These are phyloP conservation scores for Chlamydomonas asymmetrica DNA, from an alignment of 139 green algal genomes.

Conservation along the genomic window DNA sequence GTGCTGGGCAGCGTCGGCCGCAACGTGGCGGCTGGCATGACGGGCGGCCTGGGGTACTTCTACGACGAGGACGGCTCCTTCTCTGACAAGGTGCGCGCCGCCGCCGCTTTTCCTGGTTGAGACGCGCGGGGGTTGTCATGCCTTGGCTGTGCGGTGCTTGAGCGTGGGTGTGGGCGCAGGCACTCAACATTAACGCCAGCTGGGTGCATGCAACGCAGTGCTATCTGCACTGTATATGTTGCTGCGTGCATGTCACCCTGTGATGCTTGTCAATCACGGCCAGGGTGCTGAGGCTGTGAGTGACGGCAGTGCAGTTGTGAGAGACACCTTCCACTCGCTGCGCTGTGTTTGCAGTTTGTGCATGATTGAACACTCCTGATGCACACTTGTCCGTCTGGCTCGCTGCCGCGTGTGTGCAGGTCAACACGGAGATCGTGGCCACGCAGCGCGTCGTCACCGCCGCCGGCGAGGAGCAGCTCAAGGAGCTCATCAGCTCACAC, in stretches of 20 bases:
- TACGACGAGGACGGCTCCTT: slow-evolving; percentile 93
- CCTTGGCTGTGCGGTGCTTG: too few species aligned
- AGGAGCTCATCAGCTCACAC: slow-evolving; percentile 79
- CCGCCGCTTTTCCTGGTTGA: background rate
- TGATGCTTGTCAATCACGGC: too few species aligned
- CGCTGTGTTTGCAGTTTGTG: background rate
- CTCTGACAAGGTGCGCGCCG: slow-evolving; percentile 64
- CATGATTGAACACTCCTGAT: slow-evolving; percentile 1
- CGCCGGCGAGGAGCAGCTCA: slow-evolving; percentile 88
- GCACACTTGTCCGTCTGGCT: too few species aligned
- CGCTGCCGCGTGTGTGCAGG: slow-evolving; percentile 36
- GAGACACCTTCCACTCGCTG: too few species aligned
- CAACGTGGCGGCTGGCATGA: slow-evolving; percentile 98
- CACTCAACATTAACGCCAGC: too few species aligned
- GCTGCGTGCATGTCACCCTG: too few species aligned
- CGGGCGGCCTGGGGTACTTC: slow-evolving; percentile 97
- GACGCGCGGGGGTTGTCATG: too few species aligned
- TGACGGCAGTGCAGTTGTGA: too few species aligned
- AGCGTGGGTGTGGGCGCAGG: too few species aligned
- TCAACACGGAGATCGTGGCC: slow-evolving; percentile 97
- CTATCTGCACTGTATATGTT: too few species aligned
- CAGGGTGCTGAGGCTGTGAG: too few species aligned
- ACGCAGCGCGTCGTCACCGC: slow-evolving; percentile 87
- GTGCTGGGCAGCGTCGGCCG: slow-evolving; percentile 81
- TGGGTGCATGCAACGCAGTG: too few species aligned